Evolutionary conservation across 768 basidiomycete genomes (phyloP).

Genomic region (Boletus bicolor): DNA sequence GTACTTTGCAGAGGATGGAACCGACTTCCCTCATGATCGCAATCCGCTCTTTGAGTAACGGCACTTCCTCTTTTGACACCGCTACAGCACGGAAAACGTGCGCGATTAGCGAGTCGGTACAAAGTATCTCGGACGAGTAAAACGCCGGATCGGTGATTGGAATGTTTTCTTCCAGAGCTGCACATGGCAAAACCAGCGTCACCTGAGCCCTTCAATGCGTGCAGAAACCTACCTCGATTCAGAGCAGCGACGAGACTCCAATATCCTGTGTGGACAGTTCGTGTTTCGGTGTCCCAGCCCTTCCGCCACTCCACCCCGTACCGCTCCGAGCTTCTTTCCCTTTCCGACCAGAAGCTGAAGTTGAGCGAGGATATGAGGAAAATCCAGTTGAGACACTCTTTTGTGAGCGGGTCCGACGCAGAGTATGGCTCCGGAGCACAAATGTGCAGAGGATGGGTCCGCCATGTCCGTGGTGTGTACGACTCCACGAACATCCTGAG

Average conservation of each 20-base stretch:
- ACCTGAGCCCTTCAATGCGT: too few relatives aligned
- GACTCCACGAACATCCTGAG: constrained; percentile 54
- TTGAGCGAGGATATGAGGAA: constrained; percentile 85
- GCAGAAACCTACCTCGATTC: constrained; percentile 58
- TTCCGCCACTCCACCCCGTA: constrained; percentile 79
- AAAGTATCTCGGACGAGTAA: constrained; percentile 66
- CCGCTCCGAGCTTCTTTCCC: constrained; percentile 51
- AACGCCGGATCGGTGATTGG: constrained; percentile 79
- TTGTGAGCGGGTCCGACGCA: constrained; percentile 50
- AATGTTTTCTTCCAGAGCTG: constrained; percentile 73
- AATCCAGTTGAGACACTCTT: constrained; percentile 73
- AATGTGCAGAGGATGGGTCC: constrained; percentile 63
- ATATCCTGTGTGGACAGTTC: constrained; percentile 71
- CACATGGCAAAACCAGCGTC: background rate
- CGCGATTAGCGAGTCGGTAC: constrained; percentile 67
- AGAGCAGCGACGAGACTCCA: constrained; percentile 84
- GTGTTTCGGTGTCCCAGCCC: constrained; percentile 57
- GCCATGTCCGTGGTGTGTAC: constrained; percentile 81
- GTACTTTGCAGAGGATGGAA: constrained; percentile 62
- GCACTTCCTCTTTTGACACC: constrained; percentile 60
- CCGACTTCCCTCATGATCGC: constrained; percentile 78
- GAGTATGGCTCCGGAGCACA: constrained; percentile 65
- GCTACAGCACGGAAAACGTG: constrained; percentile 63
- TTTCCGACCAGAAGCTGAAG: constrained; percentile 87
- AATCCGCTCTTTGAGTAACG: constrained; percentile 69